phyloP scores from a whole-genome alignment of 345 rosid genomes.

The Pistacia vera region DNA sequence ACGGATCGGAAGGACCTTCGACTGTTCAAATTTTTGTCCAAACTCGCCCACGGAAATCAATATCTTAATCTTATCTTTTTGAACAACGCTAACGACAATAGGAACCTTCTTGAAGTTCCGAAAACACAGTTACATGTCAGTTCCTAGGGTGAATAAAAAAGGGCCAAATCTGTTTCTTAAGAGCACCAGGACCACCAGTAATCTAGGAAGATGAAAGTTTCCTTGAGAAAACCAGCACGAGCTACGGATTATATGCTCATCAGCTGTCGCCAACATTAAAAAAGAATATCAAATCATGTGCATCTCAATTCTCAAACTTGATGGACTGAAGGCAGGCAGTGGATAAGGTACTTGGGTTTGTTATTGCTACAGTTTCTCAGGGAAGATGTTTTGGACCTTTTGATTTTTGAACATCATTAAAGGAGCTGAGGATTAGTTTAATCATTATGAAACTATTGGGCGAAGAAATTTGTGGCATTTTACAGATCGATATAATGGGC shows the following conservation, averaged over 20 bases:
- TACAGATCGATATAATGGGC: background rate
- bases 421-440: constrained; percentile 19
- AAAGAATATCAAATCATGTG: constrained; percentile 6
- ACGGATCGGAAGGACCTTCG: background rate
- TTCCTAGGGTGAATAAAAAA: constrained; percentile 8
- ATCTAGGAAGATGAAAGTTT: constrained; percentile 12
- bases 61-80: background rate
- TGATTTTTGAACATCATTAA: constrained; percentile 20
- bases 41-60: background rate
- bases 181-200: background rate
- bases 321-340: background rate
- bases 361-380: constrained; percentile 10
- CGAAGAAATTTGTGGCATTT: constrained; percentile 9
- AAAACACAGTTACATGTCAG: constrained; percentile 2
- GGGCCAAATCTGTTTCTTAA: background rate
- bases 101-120: constrained; percentile 26
- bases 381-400: constrained; percentile 18
- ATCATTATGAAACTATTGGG: constrained; percentile 19
- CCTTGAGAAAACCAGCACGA: constrained; percentile 14
- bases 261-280: background rate
- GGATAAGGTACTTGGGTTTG: constrained; percentile 3
- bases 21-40: background rate
- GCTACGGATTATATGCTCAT: no score
- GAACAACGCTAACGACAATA: background rate
- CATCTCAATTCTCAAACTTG: background rate